Base-by-base conservation (phyloP, 208 protist genomes). In the Hexamita inflata region DNA sequence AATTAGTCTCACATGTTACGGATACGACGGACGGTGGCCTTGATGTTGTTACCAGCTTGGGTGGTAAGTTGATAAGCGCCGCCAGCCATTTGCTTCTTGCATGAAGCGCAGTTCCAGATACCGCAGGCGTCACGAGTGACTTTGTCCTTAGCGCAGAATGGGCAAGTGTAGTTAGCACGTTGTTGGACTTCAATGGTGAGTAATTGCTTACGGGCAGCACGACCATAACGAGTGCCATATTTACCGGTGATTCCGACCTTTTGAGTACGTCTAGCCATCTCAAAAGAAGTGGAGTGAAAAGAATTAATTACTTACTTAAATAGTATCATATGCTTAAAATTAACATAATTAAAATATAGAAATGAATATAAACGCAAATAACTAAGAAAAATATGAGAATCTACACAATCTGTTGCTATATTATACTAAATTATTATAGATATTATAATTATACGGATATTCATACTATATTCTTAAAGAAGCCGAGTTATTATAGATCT, bases 161-260 rank as follows among this genome's bases (percentile, higher is more conserved):
- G 88, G 89, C 94, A 98, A 77, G 94, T 94, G 87, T 97, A 96
- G 78, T 89, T 93, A 64, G 93, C 86, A 85, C 97, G 93, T 88
- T 96, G 93, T 65, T 90, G 92, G 73, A 95, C 88, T 83, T 98
- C 95, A 40, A 97, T 93, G 89, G 97, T 97, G 90, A 97, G 97
- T 60, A 94, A 88, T 78, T 93, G 91, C 87, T 98, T 98, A 86
- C 94, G 87, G 38, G 95, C 90, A 80, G 95, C 95, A 78, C 94
- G 87, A 92, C 95, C 95, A 86, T 98, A 98, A 82, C 95, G 90
- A 82, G 92, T 93, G 80, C 93, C 94, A 85, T 98, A 98, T 88
- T 96, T 96, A 75, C 95, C 95, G 85, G 93, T 92, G 81, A 98
- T 90, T 82, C 94, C 94, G 87, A 98, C 95, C 90, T 98, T 98